A percentile compares a stretch with the other conserved stretches of the same genome.
Evolutionary conservation across 2,329 filamentous ascomycete species (phyloP).

Genomic region (Chrysoporthe deuterocubensis): DNA sequence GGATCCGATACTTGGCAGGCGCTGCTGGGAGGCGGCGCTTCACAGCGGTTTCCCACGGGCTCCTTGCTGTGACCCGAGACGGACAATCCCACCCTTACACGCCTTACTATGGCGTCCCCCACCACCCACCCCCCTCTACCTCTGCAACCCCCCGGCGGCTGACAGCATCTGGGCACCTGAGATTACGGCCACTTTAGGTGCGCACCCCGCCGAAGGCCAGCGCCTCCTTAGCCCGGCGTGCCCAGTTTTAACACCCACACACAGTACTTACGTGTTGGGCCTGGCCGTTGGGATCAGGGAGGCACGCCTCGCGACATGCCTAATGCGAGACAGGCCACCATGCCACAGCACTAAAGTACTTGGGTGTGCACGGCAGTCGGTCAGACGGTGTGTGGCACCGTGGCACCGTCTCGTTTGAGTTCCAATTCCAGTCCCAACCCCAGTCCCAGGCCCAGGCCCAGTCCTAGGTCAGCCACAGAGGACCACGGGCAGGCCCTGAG

Average conservation of each 20-base stretch:
- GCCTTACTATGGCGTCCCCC: background rate
- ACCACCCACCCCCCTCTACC: background rate
- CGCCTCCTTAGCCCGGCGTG: background rate
- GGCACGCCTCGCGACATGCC: background rate
- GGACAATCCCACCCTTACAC: slow-evolving; percentile 6
- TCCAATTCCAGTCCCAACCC: slow-evolving; percentile 11
- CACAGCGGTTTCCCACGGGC: background rate
- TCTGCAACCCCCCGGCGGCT: background rate
- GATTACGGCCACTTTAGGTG: background rate
- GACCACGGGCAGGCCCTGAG: background rate
- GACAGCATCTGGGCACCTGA: background rate
- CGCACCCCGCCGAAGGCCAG: background rate
- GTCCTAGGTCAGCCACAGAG: slow-evolving; percentile 15
- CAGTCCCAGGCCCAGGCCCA: slow-evolving; percentile 15
- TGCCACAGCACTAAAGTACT: background rate
- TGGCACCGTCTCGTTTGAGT: slow-evolving; percentile 24
- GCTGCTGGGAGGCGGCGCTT: background rate
- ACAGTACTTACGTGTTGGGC: background rate
- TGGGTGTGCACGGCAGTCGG: background rate
- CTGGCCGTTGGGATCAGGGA: background rate
- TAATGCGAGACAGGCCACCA: background rate
- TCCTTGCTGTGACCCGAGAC: slow-evolving; percentile 7
- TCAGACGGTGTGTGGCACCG: slow-evolving; percentile 11
- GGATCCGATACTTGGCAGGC: slow-evolving; percentile 2
- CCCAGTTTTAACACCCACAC: too few relatives aligned